Conservation (phyloP, 1,284 basidiomycete species). For the Thecaphora frezii region DNA sequence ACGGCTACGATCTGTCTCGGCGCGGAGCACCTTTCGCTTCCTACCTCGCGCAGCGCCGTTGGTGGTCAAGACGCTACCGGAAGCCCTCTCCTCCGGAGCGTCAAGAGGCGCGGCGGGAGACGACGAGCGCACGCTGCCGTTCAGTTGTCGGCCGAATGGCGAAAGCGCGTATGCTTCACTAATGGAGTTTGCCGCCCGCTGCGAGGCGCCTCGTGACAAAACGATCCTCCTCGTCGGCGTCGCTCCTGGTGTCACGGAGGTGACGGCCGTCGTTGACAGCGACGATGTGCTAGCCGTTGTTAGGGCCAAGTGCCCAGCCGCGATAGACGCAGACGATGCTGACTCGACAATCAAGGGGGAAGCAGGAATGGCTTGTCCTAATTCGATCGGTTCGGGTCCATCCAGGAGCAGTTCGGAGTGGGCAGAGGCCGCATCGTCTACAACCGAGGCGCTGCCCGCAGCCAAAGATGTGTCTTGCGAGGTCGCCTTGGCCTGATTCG, state of each 20-base stretch:
- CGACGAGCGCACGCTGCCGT: background rate
- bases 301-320: too few relatives aligned
- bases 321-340: too few relatives aligned
- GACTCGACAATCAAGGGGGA: too few relatives aligned
- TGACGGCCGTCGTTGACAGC: slow-evolving; percentile 10
- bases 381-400: background rate
- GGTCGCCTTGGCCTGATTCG: background rate
- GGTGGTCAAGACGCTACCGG: background rate
- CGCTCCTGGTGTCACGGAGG: slow-evolving; percentile 28
- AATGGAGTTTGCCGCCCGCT: slow-evolving; percentile 33
- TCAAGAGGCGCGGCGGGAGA: background rate
- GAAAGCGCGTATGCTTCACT: slow-evolving; percentile 22
- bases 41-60: background rate
- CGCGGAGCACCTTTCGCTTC: slow-evolving; percentile 20
- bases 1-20: slow-evolving; percentile 15
- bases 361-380: background rate
- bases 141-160: slow-evolving; percentile 3
- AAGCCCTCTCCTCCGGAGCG: background rate
- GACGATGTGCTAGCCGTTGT: too few relatives aligned
- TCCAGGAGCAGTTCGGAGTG: background rate
- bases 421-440: slow-evolving; percentile 10
- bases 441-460: slow-evolving; percentile 5
- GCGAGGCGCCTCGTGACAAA: slow-evolving; percentile 20
- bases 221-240: slow-evolving; percentile 7
- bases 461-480: background rate